phyloP scores from a whole-genome alignment of 73 alveolate species.

The Symbiodinium pilosum region DNA sequence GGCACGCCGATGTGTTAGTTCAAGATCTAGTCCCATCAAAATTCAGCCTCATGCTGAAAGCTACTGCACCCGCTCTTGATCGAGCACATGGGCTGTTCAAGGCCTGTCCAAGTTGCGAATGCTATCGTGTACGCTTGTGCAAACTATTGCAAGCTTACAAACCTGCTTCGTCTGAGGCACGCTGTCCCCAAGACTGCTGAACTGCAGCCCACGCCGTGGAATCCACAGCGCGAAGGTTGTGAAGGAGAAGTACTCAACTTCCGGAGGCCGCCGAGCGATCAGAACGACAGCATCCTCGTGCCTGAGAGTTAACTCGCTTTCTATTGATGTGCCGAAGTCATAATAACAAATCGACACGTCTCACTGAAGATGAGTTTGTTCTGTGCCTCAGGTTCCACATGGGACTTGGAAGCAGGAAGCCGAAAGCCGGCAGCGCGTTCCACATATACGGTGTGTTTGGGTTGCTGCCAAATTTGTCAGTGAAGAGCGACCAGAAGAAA shows the following conservation, averaged over 20 bases:
- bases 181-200: constrained; percentile 68
- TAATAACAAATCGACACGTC: too few species aligned
- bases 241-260: constrained; percentile 91
- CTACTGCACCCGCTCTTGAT: too few species aligned
- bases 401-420: constrained; percentile 48
- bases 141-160: not conserved
- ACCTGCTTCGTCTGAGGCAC: not conserved
- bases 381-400: constrained; percentile 63
- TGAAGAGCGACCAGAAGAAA: constrained; percentile 1
- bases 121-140: not conserved
- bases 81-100: too few species aligned
- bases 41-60: too few species aligned
- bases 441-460: constrained; percentile 51
- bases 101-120: not conserved
- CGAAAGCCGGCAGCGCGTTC: constrained; percentile 86
- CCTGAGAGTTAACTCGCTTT: too few species aligned
- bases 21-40: too few species aligned
- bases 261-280: constrained; percentile 77
- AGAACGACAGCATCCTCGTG: constrained; percentile 80
- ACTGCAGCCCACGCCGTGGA: constrained; percentile 77
- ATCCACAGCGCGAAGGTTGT: constrained; percentile 87
- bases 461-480: constrained; percentile 6
- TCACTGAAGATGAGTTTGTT: not conserved
- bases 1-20: too few species aligned
- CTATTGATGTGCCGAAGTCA: too few species aligned